Base-by-base conservation (phyloP, 2,329 filamentous ascomycete genomes). In the Thermochaetoides dissita region DNA sequence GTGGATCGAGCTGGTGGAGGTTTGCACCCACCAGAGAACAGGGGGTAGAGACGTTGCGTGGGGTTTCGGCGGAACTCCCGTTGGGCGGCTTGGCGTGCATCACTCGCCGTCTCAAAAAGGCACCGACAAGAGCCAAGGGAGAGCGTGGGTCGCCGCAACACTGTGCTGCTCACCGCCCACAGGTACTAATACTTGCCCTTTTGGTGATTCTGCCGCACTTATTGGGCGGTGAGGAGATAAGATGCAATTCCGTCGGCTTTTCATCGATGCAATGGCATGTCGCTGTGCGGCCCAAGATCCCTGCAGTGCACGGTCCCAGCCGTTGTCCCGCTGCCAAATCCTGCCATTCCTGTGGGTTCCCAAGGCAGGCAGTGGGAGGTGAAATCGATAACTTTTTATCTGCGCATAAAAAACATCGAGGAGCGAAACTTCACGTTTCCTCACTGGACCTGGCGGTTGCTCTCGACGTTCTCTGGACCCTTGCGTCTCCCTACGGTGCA, bases 351-450 rank as follows among this genome's bases (percentile, higher is more conserved):
- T 37, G 45, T 45, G 44, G 46, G 32, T 47, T 39, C 36, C 17
- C 17, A 24, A 24, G 17, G 17, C 11, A 30, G 30, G 37, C 39
- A 46, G 45, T 41, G 40, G 42, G 42, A 43, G 40, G 39, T 41
- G 37, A 40, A 41, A 34, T 43, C 17, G 32, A 36, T 44, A 29
- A 40, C 41, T 45, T 49, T 49, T 49, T 48, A 46, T 44, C 47
- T 45, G 24, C 43, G 36, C 42, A 35, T 39, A 24, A 34, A 37
- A 41, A 31, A 5, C 17, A 24, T 24, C 36, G 6, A 30, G 39
- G 39, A 37, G 36, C 39, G 35, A 42, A 46, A 46, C 32, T 40
- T 39, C 35, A 24, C 17, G 17, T 11, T 30, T 41, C 37, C 42
- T 37, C 37, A 30, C 38, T 37, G 32, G 30, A 41, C 43, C 31